Conservation (phyloP, 257 asterid species). For the Leonotis leonurus region DNA sequence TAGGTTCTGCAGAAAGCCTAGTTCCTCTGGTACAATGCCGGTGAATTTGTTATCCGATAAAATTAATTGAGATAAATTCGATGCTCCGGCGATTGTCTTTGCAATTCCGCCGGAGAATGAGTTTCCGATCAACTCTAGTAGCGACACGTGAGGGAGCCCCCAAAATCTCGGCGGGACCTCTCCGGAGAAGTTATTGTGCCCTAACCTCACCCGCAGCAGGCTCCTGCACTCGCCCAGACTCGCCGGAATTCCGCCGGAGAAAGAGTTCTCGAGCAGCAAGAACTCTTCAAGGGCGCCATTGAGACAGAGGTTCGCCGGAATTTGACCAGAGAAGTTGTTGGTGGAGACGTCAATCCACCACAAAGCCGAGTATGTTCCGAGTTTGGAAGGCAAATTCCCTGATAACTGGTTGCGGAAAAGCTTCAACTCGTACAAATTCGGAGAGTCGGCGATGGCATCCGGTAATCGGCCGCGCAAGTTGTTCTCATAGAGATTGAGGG, state of each 20-base stretch:
- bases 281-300: slow-evolving; percentile 50
- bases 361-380: slow-evolving; percentile 62
- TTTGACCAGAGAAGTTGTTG: slow-evolving; percentile 48
- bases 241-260: slow-evolving; percentile 66
- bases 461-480: slow-evolving; percentile 56
- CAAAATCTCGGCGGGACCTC: slow-evolving; percentile 59
- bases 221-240: slow-evolving; percentile 54
- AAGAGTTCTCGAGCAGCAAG: slow-evolving; percentile 49
- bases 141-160: slow-evolving; percentile 77
- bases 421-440: slow-evolving; percentile 67
- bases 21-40: slow-evolving; percentile 64
- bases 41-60: slow-evolving; percentile 58
- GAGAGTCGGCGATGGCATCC: slow-evolving; percentile 45
- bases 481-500: slow-evolving; percentile 75
- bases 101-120: slow-evolving; percentile 68
- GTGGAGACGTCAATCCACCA: slow-evolving; percentile 73
- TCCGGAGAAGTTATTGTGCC: slow-evolving; percentile 60
- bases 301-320: slow-evolving; percentile 53
- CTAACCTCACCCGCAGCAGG: slow-evolving; percentile 60
- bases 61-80: slow-evolving; percentile 59
- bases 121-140: slow-evolving; percentile 62
- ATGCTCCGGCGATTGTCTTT: slow-evolving; percentile 57
- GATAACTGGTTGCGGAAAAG: slow-evolving; percentile 49
- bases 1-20: slow-evolving; percentile 50
- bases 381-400: slow-evolving; percentile 47